A percentile compares a stretch with the other conserved stretches of the same genome.
Evolutionary conservation across 1,284 basidiomycete genomes (phyloP).

Genomic region (Waitea zeae): DNA sequence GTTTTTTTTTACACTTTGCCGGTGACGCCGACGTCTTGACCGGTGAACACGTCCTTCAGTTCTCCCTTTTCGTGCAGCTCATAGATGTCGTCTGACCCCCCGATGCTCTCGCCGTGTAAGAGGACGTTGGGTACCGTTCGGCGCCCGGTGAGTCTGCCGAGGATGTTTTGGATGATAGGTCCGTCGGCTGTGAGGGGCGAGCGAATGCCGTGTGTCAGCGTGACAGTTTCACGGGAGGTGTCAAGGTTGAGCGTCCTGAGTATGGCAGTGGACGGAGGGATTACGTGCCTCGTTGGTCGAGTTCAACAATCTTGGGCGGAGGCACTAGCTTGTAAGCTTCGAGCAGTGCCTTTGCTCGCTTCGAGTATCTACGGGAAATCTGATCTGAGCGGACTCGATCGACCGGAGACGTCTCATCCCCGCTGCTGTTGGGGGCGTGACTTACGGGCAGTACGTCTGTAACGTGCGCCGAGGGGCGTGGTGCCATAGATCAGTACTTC

Average conservation of each 20-base stretch:
- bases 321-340: slow-evolving; percentile 48
- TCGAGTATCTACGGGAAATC: slow-evolving; percentile 35
- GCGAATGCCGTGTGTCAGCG: too few species aligned
- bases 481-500: slow-evolving; percentile 6
- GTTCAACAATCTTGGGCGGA: slow-evolving; percentile 53
- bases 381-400: neutral
- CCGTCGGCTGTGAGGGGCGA: slow-evolving; percentile 31
- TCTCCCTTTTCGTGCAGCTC: slow-evolving; percentile 26
- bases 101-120: slow-evolving; percentile 34
- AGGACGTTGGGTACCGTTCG: slow-evolving; percentile 65
- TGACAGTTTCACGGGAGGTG: slow-evolving; percentile 1
- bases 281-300: slow-evolving; percentile 46
- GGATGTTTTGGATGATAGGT: slow-evolving; percentile 41
- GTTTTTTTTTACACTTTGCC: too few species aligned
- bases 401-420: neutral
- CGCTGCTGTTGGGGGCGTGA: slow-evolving; percentile 3
- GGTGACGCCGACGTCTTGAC: slow-evolving; percentile 20
- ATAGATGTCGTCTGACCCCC: slow-evolving; percentile 53
- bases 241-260: slow-evolving; percentile 1
- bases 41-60: slow-evolving; percentile 25
- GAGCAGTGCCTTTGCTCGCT: slow-evolving; percentile 51
- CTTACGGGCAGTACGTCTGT: slow-evolving; percentile 57
- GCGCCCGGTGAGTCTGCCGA: slow-evolving; percentile 47
- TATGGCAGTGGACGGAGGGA: slow-evolving; percentile 3
- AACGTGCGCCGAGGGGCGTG: neutral